phyloP scores from a whole-genome alignment of 2,329 filamentous ascomycete species.

The Botryotinia narcissicola region DNA sequence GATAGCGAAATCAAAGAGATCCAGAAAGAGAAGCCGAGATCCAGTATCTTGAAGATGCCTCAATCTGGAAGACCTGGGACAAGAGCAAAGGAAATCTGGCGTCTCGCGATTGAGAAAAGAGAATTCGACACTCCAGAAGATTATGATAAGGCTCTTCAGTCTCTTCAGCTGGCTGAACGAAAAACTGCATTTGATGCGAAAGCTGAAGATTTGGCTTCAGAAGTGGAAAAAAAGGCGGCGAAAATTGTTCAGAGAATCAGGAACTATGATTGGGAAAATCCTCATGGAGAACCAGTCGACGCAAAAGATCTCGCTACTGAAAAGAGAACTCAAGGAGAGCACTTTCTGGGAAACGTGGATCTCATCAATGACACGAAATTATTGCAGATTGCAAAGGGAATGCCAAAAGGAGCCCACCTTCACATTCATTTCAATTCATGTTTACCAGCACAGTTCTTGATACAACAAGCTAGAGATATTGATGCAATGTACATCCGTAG shows the following conservation, averaged over 20 bases:
- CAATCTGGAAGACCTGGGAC: constrained; percentile 24
- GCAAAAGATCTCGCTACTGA: constrained; percentile 26
- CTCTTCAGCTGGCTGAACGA: constrained; percentile 32
- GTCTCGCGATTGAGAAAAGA: constrained; percentile 21
- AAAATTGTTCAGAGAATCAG: constrained; percentile 35
- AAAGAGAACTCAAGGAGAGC: constrained; percentile 45
- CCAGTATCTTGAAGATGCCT: constrained; percentile 34
- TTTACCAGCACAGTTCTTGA: constrained; percentile 57
- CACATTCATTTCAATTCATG: constrained; percentile 81
- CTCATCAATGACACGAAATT: constrained; percentile 56
- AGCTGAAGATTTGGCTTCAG: constrained; percentile 27
- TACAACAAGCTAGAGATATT: constrained; percentile 54
- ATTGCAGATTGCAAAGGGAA: constrained; percentile 52
- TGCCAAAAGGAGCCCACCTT: constrained; percentile 71
- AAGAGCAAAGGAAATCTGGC: constrained; percentile 24
- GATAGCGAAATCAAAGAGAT: constrained; percentile 29
- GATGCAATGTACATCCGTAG: constrained; percentile 69
- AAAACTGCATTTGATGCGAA: constrained; percentile 36
- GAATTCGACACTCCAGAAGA: constrained; percentile 26
- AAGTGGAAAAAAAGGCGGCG: constrained; percentile 34
- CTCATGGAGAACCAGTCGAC: constrained; percentile 30
- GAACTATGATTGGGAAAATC: constrained; percentile 34
- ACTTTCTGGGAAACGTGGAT: constrained; percentile 56
- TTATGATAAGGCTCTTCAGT: constrained; percentile 29
- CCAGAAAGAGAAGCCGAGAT: constrained; percentile 21